Evolutionary conservation across 306 rosid genomes (phyloP), one percentile per base, ranked within the genome.

Genomic region (Abrus pulchellus): DNA sequence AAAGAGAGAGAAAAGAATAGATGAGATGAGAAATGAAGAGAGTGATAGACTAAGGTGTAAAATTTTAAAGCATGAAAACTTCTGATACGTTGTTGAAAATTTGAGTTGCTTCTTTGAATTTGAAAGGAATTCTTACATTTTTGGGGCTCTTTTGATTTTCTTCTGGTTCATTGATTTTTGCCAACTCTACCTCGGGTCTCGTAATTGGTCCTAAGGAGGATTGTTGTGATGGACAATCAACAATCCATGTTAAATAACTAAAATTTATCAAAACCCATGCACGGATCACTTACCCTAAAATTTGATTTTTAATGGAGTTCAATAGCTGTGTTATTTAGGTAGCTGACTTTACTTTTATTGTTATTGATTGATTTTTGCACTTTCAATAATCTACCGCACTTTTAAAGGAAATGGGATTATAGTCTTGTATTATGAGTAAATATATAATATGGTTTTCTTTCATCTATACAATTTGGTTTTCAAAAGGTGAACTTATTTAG

Each of bases 51-150:
- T 43, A 28, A 2, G 7, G 28, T 9, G 68, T 34, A 34, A 62
- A 62, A 34, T 34, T 44, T 62, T 20, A 20, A 20, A 20, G 68
- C 34, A 45, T 47, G 40, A 61, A 13, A 62, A 38, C 20, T 41
- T 30, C 30, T 69, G 32, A 34, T 9, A 13, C 40, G 20, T 70
- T 71, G 8, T 49, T 33, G 47, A 7, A 7, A 49, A 63, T 30
- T 0, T 43, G 7, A 2, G 20, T 53, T 77, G 47, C 27, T 43
- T 78, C n/a, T 30, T 78, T 78, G 50, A 44, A 67, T 44, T 43
- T 44, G 7, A 27, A 9, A 67, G 41, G 41, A 66, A 68, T 44
- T 44, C 3, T 30, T 45, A 67, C 56, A 11, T 29, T 20, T 45
- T 27, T 3, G 1, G 12, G 5, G 13, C 32, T 0, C 38, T 48